Conservation (phyloP, 768 basidiomycete genomes). For the Pleurotus cornucopiae region DNA sequence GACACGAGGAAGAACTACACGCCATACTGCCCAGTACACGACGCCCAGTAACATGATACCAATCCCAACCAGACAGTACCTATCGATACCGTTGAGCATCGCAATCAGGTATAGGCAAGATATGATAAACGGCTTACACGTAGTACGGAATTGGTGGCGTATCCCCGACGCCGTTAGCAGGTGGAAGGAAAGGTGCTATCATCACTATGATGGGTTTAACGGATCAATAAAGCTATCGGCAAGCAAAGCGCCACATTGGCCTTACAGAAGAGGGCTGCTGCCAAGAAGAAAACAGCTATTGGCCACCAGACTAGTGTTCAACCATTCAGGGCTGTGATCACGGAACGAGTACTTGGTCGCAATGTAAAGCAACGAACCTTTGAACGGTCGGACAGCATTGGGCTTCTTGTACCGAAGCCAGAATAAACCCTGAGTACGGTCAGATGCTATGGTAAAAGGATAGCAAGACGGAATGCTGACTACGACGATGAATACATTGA, state of each 20-base stretch:
- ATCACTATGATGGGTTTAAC: conserved; percentile 31
- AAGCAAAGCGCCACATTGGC: not conserved
- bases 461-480: conserved; percentile 25
- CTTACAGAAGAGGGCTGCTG: conserved; percentile 46
- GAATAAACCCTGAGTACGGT: conserved; percentile 41
- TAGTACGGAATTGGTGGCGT: conserved; percentile 61
- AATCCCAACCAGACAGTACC: conserved; percentile 53
- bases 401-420: conserved; percentile 52
- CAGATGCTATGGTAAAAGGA: not conserved
- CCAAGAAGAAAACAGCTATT: conserved; percentile 51
- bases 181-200: conserved; percentile 50
- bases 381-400: conserved; percentile 45
- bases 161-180: conserved; percentile 51
- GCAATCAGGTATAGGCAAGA: not conserved
- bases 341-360: not conserved
- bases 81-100: conserved; percentile 9
- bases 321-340: not conserved
- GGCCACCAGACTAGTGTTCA: conserved; percentile 46
- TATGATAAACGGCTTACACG: conserved; percentile 23
- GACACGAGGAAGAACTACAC: conserved; percentile 41
- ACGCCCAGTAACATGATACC: conserved; percentile 41
- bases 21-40: conserved; percentile 53
- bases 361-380: conserved; percentile 24
- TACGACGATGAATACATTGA: conserved; percentile 52
- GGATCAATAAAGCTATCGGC: not conserved